Base-by-base conservation (phyloP, 805 yeast genomes). In the Priceomyces medius region DNA sequence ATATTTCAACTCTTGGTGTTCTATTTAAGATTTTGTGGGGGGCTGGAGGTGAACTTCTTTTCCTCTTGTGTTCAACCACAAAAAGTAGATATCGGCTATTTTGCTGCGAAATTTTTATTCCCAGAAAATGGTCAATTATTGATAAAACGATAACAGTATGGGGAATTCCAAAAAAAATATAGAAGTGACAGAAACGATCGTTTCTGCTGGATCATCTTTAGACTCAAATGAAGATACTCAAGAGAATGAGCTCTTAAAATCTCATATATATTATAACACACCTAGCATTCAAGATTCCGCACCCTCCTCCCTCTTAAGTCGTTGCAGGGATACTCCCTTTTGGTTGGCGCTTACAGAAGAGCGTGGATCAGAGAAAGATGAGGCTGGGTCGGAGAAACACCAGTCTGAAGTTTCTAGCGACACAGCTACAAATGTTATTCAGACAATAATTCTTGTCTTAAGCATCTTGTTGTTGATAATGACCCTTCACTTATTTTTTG, bases 361-460 rank as follows among this genome's bases (percentile, higher is more conserved):
- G 14, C 7, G 14, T 16, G 23, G 14, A 4, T 8, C 16, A 10
- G 7, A 19, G 4, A 19, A 6, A 13, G 12, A 18, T 12, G 13
- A 20, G n/a, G 14, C 7, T 10, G 10, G 12, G 8, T 33, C 37
- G 3, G 31, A 33, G 13, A 18, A 18, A 6, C 32, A 26, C 2
- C 7, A 14, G 14, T 5, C 9, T n/a, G 14, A 5, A 6, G 29
- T 12, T 4, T 8, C 29, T 26, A 5, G 29, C n/a, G n/a, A 26
- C 10, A 12, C 38, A 5, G 12, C 21, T 19, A 5, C 28, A 17
- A 39, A 40, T 16, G 4, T 40, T 17, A 24, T 40, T 3, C 39
- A 40, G 19, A 35, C 36, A 13, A 26, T 40, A 13, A 40, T 40
- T 16, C 23, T 40, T n/a, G 29, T 27, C 9, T n/a, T 40, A 35